phyloP scores from a whole-genome alignment of 2,329 filamentous ascomycete species.

The Fusarium drepaniforme region DNA sequence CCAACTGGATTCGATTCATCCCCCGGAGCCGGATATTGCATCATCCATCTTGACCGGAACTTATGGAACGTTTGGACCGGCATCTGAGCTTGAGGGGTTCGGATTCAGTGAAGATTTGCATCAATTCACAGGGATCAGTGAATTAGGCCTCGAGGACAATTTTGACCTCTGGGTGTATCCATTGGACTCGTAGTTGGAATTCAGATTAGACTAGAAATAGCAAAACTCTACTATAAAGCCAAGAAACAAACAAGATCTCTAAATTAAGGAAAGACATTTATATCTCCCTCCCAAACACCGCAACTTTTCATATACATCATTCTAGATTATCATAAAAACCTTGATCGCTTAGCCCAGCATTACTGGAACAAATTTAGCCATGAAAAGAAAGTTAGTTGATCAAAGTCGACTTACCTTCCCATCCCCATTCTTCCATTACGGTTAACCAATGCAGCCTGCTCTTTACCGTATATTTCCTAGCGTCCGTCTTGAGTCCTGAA shows the following conservation, averaged over 20 bases:
- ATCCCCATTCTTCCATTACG: conserved; percentile 31
- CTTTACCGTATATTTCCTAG: conserved; percentile 2
- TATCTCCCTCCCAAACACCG: background rate
- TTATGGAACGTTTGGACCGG: background rate
- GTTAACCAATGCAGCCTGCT: conserved; percentile 26
- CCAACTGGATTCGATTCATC: background rate
- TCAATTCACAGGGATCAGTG: background rate
- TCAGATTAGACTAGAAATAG: background rate
- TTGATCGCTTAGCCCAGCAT: background rate
- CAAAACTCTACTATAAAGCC: background rate
- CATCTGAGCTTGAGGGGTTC: background rate
- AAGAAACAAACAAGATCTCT: background rate
- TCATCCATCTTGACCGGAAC: background rate
- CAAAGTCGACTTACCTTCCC: conserved; percentile 27
- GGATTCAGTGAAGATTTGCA: background rate
- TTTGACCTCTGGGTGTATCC: background rate
- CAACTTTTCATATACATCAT: background rate
- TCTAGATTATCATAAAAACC: background rate
- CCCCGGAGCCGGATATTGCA: background rate
- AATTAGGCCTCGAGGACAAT: background rate
- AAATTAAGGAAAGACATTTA: background rate
- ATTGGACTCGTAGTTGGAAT: background rate
- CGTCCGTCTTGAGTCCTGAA: background rate
- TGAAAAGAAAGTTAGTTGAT: background rate
- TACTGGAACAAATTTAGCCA: background rate